A percentile compares a stretch with the other conserved stretches of the same genome.
These are phyloP conservation scores for Pelargonium australe DNA, from an alignment of 441 rosid genomes.

Conservation along the genomic window DNA sequence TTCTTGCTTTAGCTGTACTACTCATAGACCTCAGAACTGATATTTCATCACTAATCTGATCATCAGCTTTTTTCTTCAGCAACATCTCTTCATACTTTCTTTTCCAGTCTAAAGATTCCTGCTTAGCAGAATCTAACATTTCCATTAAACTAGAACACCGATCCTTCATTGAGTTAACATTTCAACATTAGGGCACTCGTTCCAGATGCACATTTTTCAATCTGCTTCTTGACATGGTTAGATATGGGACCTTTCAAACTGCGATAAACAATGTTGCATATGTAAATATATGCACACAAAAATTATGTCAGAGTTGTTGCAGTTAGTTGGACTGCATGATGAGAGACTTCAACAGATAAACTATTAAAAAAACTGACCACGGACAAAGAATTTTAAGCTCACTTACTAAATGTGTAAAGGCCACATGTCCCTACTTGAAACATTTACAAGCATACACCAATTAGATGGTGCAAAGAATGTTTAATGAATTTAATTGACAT, in stretches of 20 bases:
- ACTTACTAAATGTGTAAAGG: neutral
- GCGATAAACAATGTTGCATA: conserved; percentile 11
- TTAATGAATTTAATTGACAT: conserved; percentile 32
- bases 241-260: conserved; percentile 88
- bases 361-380: no score
- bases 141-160: conserved; percentile 66
- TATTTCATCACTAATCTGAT: conserved; percentile 64
- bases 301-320: no score
- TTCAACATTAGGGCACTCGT: conserved; percentile 68
- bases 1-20: conserved; percentile 89
- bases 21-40: conserved; percentile 66
- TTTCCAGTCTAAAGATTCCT: conserved; percentile 66
- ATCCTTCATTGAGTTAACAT: conserved; percentile 67
- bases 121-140: conserved; percentile 63
- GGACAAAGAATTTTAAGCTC: no score
- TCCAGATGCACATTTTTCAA: conserved; percentile 76
- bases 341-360: no score
- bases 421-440: no score
- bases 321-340: no score
- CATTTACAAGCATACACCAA: no score
- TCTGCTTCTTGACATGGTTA: conserved; percentile 70
- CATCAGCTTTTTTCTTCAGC: conserved; percentile 63
- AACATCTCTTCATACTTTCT: conserved; percentile 20
- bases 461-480: neutral
- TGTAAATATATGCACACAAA: neutral